Evolutionary conservation across 495 filamentous ascomycete genomes (phyloP).

Genomic region (Aspergillus sclerotioniger): DNA sequence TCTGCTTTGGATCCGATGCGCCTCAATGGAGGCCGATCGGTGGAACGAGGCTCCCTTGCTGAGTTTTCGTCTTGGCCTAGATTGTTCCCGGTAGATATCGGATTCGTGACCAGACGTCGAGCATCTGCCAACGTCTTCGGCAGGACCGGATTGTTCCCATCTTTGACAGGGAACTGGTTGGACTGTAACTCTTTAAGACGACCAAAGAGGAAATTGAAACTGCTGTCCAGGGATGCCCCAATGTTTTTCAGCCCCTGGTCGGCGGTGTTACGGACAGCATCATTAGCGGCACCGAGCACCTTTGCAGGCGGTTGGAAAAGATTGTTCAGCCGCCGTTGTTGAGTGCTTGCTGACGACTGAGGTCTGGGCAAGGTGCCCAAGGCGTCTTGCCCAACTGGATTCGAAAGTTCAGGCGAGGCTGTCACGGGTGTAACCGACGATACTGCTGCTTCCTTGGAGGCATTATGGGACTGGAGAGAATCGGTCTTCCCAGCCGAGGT

Average conservation of each 20-base stretch:
- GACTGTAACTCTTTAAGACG: constrained; percentile 69
- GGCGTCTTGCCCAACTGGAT: constrained; percentile 33
- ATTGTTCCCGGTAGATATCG: constrained; percentile 56
- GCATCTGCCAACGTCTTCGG: constrained; percentile 93
- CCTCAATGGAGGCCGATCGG: constrained; percentile 34
- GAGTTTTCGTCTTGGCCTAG: constrained; percentile 46
- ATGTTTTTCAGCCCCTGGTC: constrained; percentile 91
- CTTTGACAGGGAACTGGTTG: constrained; percentile 42
- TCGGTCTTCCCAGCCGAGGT: constrained; percentile 46
- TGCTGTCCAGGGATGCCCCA: constrained; percentile 79
- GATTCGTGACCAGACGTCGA: constrained; percentile 75
- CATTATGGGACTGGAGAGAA: constrained; percentile 23
- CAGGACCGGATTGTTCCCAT: constrained; percentile 46
- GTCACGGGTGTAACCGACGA: constrained; percentile 37
- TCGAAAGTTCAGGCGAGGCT: constrained; percentile 34
- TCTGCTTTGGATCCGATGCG: constrained; percentile 41
- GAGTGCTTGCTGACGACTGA: constrained; percentile 41
- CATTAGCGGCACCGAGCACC: constrained; percentile 76
- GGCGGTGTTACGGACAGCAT: constrained; percentile 79
- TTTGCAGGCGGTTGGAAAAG: constrained; percentile 79
- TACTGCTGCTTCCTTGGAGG: constrained; percentile 24
- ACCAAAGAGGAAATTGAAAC: constrained; percentile 91
- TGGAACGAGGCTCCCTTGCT: constrained; percentile 39
- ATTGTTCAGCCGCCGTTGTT: constrained; percentile 70
- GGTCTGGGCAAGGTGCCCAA: constrained; percentile 43